Evolutionary conservation across 139 green algal genomes (phyloP).

Genomic region (Chlamydomonas sp.): DNA sequence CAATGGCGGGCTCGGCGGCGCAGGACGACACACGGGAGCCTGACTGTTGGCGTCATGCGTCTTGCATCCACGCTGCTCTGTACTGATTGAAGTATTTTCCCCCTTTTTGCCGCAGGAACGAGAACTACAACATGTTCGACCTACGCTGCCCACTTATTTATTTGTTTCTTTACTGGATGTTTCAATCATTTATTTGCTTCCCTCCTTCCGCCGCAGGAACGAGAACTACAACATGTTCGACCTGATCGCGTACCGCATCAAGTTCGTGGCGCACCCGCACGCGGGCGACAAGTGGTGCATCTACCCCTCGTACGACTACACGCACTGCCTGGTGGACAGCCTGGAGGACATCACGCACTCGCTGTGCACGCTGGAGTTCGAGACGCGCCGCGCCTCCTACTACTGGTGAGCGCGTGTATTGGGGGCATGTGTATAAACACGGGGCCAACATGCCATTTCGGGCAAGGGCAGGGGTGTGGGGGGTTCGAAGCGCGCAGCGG

Average conservation of each 20-base stretch:
- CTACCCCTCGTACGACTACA: constrained; percentile 99
- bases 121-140: constrained; percentile 95
- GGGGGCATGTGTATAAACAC: background rate
- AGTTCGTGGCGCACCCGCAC: constrained; percentile 91
- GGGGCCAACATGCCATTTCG: background rate
- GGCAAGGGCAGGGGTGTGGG: too few relatives aligned
- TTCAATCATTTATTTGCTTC: constrained; percentile 68
- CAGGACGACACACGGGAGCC: too few relatives aligned
- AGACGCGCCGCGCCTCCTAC: constrained; percentile 95
- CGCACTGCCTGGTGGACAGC: constrained; percentile 96
- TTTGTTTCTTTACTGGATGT: background rate
- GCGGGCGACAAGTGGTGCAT: constrained; percentile 91
- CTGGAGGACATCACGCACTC: constrained; percentile 99
- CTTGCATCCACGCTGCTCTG: too few relatives aligned
- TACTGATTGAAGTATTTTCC: background rate
- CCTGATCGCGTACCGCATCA: constrained; percentile 98
- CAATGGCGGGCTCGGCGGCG: too few relatives aligned
- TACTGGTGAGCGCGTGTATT: constrained; percentile 85
- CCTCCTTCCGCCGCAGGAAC: constrained; percentile 71
- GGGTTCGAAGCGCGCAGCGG: too few relatives aligned
- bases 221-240: constrained; percentile 98
- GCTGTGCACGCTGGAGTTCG: constrained; percentile 99
- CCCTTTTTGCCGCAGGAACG: constrained; percentile 71
- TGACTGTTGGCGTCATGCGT: too few relatives aligned
- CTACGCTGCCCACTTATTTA: background rate